A percentile compares a stretch with the other conserved stretches of the same genome.
Conservation (phyloP, 139 green algal genomes). For the Diplosphaera chodatii region DNA sequence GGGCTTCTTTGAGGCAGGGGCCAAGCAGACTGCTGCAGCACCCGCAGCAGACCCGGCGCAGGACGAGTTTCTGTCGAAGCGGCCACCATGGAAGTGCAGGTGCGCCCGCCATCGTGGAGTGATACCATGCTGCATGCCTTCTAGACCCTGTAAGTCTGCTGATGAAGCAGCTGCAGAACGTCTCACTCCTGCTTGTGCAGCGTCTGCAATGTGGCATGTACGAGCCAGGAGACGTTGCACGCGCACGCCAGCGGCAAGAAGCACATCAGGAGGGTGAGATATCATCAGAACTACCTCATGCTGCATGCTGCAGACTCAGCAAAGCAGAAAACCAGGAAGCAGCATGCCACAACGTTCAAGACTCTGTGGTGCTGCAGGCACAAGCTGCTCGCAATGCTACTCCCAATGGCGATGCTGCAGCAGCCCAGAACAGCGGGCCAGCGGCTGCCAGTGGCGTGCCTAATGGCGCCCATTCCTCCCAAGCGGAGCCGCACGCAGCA, state of each 20-base stretch:
- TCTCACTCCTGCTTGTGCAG: no score
- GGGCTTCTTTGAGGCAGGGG: constrained; percentile 35
- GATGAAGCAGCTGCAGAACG: no score
- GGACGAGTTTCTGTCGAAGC: constrained; percentile 57
- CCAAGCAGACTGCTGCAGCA: background rate
- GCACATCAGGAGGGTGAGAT: constrained; percentile 61
- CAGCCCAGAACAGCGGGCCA: background rate
- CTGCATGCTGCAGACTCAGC: no score
- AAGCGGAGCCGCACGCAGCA: background rate
- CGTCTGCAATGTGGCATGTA: constrained; percentile 85
- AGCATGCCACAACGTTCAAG: no score
- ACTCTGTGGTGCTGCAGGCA: background rate
- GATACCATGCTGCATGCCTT: no score
- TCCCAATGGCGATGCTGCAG: background rate
- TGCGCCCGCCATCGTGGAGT: background rate
- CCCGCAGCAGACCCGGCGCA: constrained; percentile 21
- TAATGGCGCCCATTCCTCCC: background rate
- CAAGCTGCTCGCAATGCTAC: background rate
- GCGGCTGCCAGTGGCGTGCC: background rate
- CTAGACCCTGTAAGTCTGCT: no score
- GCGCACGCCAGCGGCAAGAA: constrained; percentile 77
- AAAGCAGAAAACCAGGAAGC: no score
- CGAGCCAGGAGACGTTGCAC: constrained; percentile 74
- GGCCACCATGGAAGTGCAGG: constrained; percentile 75
- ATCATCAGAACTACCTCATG: no score